These are phyloP conservation scores for Hymenotorrendiella dingleyae DNA, from an alignment of 2,329 filamentous ascomycete species.

Conservation along the genomic window DNA sequence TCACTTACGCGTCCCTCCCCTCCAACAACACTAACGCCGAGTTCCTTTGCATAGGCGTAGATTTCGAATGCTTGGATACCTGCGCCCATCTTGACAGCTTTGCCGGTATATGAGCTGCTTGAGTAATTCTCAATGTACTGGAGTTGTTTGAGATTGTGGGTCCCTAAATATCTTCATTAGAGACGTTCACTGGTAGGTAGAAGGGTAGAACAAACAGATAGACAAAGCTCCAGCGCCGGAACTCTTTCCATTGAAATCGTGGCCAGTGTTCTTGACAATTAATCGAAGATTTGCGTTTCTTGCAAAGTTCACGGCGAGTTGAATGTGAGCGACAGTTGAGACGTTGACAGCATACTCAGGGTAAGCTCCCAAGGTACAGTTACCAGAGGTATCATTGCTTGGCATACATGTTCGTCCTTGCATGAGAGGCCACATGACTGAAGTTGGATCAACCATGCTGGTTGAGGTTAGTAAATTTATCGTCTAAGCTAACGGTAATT, in stretches of 20 bases:
- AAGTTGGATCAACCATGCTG: conserved; percentile 35
- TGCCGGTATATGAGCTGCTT: conserved; percentile 30
- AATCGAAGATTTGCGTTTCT: conserved; percentile 36
- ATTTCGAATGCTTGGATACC: conserved; percentile 40
- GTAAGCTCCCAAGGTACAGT: conserved; percentile 12
- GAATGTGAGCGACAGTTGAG: conserved; percentile 38
- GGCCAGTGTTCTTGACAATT: conserved; percentile 28
- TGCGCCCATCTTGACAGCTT: conserved; percentile 34
- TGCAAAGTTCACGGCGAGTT: conserved; percentile 38
- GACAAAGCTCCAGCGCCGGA: conserved; percentile 40
- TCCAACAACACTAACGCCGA: conserved; percentile 44
- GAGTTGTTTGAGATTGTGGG: conserved; percentile 38
- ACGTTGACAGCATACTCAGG: conserved; percentile 32
- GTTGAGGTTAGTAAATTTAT: background rate
- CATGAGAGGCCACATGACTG: conserved; percentile 43
- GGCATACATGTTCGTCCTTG: conserved; percentile 34
- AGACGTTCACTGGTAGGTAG: no score
- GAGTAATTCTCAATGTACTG: conserved; percentile 33
- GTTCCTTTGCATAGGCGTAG: conserved; percentile 35
- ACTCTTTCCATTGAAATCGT: conserved; percentile 14
- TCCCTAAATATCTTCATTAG: no score
- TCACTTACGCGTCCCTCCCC: conserved; percentile 35
- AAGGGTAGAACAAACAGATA: no score
- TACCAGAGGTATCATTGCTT: background rate
- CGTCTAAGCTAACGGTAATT: background rate